A percentile compares a stretch with the other conserved stretches of the same genome.
phyloP scores from a whole-genome alignment of 805 yeast species.

The Debaryomyces tyrocola region DNA sequence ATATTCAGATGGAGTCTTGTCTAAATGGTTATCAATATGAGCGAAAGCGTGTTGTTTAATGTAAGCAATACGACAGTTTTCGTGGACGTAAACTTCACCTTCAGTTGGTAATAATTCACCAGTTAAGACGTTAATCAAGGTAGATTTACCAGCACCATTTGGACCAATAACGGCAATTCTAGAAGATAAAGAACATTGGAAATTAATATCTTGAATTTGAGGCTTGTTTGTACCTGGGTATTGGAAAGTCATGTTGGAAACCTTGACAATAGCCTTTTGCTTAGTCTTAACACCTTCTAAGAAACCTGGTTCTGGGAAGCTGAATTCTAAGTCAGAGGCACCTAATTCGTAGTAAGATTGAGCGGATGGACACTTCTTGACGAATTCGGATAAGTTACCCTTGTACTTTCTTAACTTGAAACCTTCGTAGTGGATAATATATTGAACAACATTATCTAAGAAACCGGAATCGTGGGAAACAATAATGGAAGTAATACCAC shows the following conservation, averaged over 20 bases:
- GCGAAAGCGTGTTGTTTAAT: conserved; percentile 99
- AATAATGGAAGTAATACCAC: conserved; percentile 97
- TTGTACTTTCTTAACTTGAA: conserved; percentile 99
- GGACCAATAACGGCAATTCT: conserved; percentile 99
- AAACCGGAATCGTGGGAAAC: conserved; percentile 99
- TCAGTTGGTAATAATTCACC: conserved; percentile 98
- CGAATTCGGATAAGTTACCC: conserved; percentile 99
- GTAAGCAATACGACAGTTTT: conserved; percentile 99
- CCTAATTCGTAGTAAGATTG: conserved; percentile 98
- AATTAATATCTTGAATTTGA: conserved; percentile 84
- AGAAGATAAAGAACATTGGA: conserved; percentile 99
- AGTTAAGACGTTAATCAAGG: conserved; percentile 96
- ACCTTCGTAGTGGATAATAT: conserved; percentile 99
- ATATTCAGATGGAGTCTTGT: conserved; percentile 99
- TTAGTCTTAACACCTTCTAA: conserved; percentile 99
- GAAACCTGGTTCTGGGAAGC: conserved; percentile 99
- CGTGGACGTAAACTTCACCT: conserved; percentile 99
- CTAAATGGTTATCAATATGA: conserved; percentile 97
- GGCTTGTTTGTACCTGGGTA: conserved; percentile 98
- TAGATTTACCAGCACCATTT: conserved; percentile 99
- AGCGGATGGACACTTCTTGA: conserved; percentile 98
- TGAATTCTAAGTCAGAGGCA: conserved; percentile 95
- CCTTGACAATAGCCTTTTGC: conserved; percentile 99
- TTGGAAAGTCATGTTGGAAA: conserved; percentile 96
- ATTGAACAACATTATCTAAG: conserved; percentile 96